phyloP scores from a whole-genome alignment of 2,329 filamentous ascomycete genomes.

The Tolypocladium pustulatum region DNA sequence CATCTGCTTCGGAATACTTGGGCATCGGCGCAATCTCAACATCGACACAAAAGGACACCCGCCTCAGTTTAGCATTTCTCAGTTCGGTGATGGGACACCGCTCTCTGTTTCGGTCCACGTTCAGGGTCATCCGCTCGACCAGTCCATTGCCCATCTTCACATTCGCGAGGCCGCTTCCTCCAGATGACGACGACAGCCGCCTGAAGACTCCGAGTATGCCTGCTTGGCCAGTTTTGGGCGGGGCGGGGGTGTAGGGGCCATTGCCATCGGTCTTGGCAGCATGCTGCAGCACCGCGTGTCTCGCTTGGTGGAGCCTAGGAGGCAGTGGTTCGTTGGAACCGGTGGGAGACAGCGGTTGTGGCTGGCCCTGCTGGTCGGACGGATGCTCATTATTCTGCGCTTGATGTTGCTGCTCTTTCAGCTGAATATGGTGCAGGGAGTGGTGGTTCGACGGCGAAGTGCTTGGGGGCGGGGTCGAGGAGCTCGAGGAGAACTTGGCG shows the following conservation, averaged over 20 bases:
- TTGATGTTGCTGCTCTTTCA: constrained; percentile 8
- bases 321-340: constrained; percentile 29
- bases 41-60: constrained; percentile 93
- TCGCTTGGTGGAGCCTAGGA: constrained; percentile 37
- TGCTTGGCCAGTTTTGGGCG: constrained; percentile 55
- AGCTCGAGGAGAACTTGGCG: constrained; percentile 69
- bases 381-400: constrained; percentile 1
- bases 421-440: constrained; percentile 4
- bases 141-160: constrained; percentile 46
- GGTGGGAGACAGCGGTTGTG: constrained; percentile 12
- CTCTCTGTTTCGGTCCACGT: constrained; percentile 71
- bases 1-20: constrained; percentile 56
- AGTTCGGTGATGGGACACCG: constrained; percentile 72
- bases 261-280: constrained; percentile 45
- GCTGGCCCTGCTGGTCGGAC: not conserved
- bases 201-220: constrained; percentile 77
- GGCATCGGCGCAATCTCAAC: constrained; percentile 91
- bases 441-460: constrained; percentile 13
- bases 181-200: constrained; percentile 66
- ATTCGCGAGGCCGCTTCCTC: constrained; percentile 20
- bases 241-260: constrained; percentile 62
- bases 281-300: constrained; percentile 50
- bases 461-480: constrained; percentile 24
- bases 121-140: constrained; percentile 73
- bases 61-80: constrained; percentile 67